Evolutionary conservation across 345 rosid species (phyloP).

Genomic region (Aegle marmelos): DNA sequence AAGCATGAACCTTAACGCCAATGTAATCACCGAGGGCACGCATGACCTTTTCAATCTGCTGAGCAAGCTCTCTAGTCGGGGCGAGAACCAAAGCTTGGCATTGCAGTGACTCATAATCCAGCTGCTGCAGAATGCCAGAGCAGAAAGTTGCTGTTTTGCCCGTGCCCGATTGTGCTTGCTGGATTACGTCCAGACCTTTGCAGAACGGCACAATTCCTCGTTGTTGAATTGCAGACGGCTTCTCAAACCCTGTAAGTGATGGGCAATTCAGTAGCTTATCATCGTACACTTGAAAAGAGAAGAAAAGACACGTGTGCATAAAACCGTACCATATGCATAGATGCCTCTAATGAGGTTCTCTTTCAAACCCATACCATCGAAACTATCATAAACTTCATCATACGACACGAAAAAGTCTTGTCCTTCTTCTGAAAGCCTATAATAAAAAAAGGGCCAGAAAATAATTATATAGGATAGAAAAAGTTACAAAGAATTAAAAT

Average conservation of each 20-base stretch:
- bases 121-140: slow-evolving; percentile 24
- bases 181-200: slow-evolving; percentile 27
- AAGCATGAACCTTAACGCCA: slow-evolving; percentile 32
- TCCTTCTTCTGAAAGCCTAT: slow-evolving; percentile 37
- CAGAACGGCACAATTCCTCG: slow-evolving; percentile 31
- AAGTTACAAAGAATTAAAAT: not conserved
- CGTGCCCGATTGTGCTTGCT: slow-evolving; percentile 33
- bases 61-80: slow-evolving; percentile 33
- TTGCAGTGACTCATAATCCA: slow-evolving; percentile 19
- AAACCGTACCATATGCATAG: slow-evolving; percentile 38
- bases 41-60: slow-evolving; percentile 32
- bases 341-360: slow-evolving; percentile 51
- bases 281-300: not conserved
- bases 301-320: not conserved
- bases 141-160: slow-evolving; percentile 34
- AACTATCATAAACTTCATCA: slow-evolving; percentile 46
- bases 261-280: not conserved
- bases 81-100: slow-evolving; percentile 34
- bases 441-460: not conserved
- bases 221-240: slow-evolving; percentile 30
- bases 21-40: slow-evolving; percentile 27
- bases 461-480: not conserved
- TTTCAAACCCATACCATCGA: slow-evolving; percentile 48
- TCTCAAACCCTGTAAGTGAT: slow-evolving; percentile 19
- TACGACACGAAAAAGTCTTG: slow-evolving; percentile 37